A percentile compares a stretch with the other conserved stretches of the same genome.
phyloP scores from a whole-genome alignment of 2,329 filamentous ascomycete species.

The Colletotrichum australisinense region DNA sequence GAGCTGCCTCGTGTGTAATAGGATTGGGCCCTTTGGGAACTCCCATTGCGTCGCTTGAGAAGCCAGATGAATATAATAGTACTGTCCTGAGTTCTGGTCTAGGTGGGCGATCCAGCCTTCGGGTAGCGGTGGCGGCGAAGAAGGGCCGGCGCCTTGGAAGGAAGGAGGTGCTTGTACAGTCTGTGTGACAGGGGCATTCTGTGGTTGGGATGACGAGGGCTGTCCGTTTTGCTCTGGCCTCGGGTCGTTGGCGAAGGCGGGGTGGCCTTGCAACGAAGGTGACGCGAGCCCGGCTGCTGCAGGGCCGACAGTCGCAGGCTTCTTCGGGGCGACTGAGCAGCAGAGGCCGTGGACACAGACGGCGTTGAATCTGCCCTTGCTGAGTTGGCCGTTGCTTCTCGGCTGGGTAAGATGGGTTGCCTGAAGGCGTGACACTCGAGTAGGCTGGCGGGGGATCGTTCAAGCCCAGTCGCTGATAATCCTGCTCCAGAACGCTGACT shows the following conservation, averaged over 20 bases:
- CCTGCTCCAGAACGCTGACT: constrained; percentile 82
- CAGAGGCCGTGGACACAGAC: constrained; percentile 40
- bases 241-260: constrained; percentile 90
- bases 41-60: constrained; percentile 99
- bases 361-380: constrained; percentile 41
- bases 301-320: constrained; percentile 40
- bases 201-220: constrained; percentile 33
- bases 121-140: constrained; percentile 90
- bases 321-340: constrained; percentile 46
- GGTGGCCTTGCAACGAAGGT: constrained; percentile 73
- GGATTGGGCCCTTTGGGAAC: constrained; percentile 95
- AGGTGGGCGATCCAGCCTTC: constrained; percentile 99
- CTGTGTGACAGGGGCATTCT: constrained; percentile 17
- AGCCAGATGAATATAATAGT: constrained; percentile 97
- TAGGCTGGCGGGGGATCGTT: constrained; percentile 96
- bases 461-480: constrained; percentile 84
- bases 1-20: constrained; percentile 82
- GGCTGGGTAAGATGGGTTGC: constrained; percentile 74
- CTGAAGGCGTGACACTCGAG: constrained; percentile 75
- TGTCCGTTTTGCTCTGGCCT: constrained; percentile 62
- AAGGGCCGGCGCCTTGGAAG: constrained; percentile 66
- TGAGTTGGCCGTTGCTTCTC: constrained; percentile 76
- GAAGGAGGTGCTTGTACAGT: constrained; percentile 54
- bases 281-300: constrained; percentile 51
- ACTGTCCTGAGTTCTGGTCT: constrained; percentile 95